Evolutionary conservation across 2,329 filamentous ascomycete species (phyloP), one percentile per base, ranked within the genome.

Genomic region (Epichloe sp.): DNA sequence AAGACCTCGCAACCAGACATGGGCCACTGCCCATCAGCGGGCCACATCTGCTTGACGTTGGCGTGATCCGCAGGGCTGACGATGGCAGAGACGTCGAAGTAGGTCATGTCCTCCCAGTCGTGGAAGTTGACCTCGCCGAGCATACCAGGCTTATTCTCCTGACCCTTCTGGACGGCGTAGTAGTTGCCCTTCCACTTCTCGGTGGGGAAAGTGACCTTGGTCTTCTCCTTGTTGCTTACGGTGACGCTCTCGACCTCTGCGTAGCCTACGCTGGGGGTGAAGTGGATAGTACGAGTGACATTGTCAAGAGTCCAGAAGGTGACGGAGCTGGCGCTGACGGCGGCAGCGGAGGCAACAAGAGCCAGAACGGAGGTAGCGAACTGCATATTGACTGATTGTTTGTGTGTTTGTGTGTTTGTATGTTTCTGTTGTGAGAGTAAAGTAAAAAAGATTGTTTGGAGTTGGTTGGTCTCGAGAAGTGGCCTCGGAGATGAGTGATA

Each of bases 71-170:
- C 60, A 48, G 74, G 64, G 63, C 75, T 66, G 58, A 79, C 74
- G 56, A 80, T 80, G 62, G 76, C 76, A 11, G 76, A 79, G 55
- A 80, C 75, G 55, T 80, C 77, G 52, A 77, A 80, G 71, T 72
- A 80, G 52, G 72, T 78, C 53, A 68, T 54, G 56, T 67, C 75
- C 49, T 6, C 59, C 64, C 64, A 77, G 60, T 71, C 74, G 49
- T 72, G 66, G 60, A 75, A 77, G 56, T 66, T 65, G 51, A 75
- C 67, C 68, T 77, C 74, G 50, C 73, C 74, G 52, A 77, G 70
- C 73, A 77, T 79, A 57, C 77, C 77, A 5, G 69, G 62, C 42
- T 59, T 58, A 56, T 71, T 65, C 11, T 60, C 44, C 2, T 61
- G 53, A 50, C 76, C 77, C 31, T 75, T 63, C 41, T 66, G 65